Conservation (phyloP, 331 rosid genomes). For the Erythrophleum ivorense region DNA sequence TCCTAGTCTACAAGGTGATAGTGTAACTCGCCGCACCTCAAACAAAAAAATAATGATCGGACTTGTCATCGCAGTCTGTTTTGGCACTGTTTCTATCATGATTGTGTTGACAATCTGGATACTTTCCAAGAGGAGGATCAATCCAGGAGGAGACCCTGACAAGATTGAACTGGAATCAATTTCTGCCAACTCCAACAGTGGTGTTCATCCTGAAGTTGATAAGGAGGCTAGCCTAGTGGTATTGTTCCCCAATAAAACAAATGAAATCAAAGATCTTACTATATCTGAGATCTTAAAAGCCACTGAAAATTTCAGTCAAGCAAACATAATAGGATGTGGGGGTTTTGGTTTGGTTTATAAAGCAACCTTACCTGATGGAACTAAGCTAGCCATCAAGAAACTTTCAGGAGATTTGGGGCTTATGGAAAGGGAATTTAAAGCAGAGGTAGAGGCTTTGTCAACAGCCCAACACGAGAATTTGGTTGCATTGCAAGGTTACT, state of each 20-base stretch:
- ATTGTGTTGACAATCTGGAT: constrained; percentile 69
- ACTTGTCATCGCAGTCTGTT: constrained; percentile 50
- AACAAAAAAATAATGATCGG: constrained; percentile 58
- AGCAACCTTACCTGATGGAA: constrained; percentile 72
- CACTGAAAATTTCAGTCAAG: constrained; percentile 82
- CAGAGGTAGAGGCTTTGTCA: constrained; percentile 85
- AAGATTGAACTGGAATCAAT: constrained; percentile 63
- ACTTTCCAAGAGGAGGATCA: constrained; percentile 76
- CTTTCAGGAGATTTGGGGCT: constrained; percentile 89
- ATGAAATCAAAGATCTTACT: constrained; percentile 68
- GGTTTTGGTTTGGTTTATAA: constrained; percentile 91
- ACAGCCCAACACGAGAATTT: constrained; percentile 82
- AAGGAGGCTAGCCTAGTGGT: constrained; percentile 75
- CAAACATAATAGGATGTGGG: constrained; percentile 86
- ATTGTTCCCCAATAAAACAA: constrained; percentile 62
- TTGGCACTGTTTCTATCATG: constrained; percentile 55
- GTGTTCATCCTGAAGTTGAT: constrained; percentile 64
- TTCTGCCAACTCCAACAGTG: constrained; percentile 57
- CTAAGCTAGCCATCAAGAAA: constrained; percentile 74
- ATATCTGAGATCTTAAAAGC: constrained; percentile 76
- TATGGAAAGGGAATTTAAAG: constrained; percentile 89
- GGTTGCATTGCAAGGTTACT: constrained; percentile 82
- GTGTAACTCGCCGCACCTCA: constrained; percentile 37
- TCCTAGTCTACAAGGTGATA: constrained; percentile 37
- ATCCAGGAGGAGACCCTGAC: constrained; percentile 69